These are phyloP conservation scores for Russula abietina DNA, from an alignment of 768 basidiomycete species.

Conservation along the genomic window DNA sequence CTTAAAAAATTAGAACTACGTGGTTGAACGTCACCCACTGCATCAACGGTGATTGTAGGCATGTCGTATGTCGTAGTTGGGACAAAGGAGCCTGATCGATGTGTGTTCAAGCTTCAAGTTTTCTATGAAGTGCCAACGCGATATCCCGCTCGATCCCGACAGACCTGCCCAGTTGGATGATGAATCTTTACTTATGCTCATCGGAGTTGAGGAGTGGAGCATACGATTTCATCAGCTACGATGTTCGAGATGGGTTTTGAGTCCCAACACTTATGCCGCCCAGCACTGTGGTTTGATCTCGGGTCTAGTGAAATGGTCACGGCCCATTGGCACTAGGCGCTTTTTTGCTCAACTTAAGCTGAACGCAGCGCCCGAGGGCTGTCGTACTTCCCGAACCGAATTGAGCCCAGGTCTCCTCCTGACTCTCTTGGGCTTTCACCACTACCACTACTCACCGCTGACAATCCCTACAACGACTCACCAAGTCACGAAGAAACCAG, in stretches of 20 bases:
- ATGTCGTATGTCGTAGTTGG: slow-evolving; percentile 24
- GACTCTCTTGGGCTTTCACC: not conserved
- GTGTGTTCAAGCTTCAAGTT: not conserved
- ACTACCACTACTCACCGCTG: too few species aligned
- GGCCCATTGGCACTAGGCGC: too few species aligned
- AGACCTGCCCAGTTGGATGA: not conserved
- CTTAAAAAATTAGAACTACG: too few species aligned
- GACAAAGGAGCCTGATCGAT: not conserved
- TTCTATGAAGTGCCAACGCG: not conserved
- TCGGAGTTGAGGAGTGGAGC: not conserved
- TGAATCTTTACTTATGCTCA: not conserved
- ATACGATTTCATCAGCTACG: not conserved
- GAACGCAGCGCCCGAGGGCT: not conserved
- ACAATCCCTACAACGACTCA: too few species aligned
- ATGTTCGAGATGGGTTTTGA: not conserved
- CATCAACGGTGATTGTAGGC: slow-evolving; percentile 42
- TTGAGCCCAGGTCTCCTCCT: not conserved
- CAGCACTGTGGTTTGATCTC: too few species aligned
- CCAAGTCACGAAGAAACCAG: not conserved
- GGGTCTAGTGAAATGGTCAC: too few species aligned
- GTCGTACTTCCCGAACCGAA: not conserved
- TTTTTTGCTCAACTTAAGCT: too few species aligned
- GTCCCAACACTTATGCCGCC: not conserved
- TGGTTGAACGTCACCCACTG: slow-evolving; percentile 32
- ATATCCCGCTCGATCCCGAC: not conserved